Evolutionary conservation across 2,329 filamentous ascomycete species (phyloP).

Genomic region (Ophiostoma sp.): DNA sequence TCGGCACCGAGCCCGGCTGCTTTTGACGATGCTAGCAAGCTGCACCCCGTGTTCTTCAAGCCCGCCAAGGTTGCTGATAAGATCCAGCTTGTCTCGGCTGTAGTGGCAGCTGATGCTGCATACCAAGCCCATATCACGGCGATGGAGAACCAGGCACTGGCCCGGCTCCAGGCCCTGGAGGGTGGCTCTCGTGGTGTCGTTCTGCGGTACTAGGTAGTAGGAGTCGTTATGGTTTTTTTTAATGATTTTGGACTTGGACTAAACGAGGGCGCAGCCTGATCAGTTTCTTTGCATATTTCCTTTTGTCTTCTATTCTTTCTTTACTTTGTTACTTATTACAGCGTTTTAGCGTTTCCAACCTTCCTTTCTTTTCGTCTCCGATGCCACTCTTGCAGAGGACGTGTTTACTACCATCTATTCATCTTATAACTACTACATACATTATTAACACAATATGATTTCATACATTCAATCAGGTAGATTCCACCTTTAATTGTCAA

Average conservation of each 20-base stretch:
- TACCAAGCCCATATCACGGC: constrained; percentile 31
- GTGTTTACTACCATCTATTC: neutral
- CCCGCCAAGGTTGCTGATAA: constrained; percentile 9
- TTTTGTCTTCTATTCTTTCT: neutral
- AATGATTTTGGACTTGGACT: neutral
- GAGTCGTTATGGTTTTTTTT: neutral
- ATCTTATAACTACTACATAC: constrained; percentile 3
- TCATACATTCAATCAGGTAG: neutral
- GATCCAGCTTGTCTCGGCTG: neutral
- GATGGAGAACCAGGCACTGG: constrained; percentile 29
- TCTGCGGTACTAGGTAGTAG: neutral
- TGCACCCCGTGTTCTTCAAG: constrained; percentile 35
- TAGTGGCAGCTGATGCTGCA: constrained; percentile 24
- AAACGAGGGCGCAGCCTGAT: neutral
- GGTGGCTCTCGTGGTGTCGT: constrained; percentile 13
- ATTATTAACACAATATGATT: neutral
- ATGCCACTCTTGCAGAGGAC: neutral
- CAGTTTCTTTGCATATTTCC: neutral
- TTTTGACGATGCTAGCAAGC: constrained; percentile 29
- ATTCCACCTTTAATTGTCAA: neutral
- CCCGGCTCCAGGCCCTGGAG: constrained; percentile 28
- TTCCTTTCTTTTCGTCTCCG: neutral
- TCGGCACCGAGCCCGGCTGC: constrained; percentile 23
- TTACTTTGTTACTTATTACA: neutral
- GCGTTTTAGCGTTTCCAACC: constrained; percentile 11